Evolutionary conservation across 768 basidiomycete genomes (phyloP).

Genomic region (Auricularia auricula-judae): DNA sequence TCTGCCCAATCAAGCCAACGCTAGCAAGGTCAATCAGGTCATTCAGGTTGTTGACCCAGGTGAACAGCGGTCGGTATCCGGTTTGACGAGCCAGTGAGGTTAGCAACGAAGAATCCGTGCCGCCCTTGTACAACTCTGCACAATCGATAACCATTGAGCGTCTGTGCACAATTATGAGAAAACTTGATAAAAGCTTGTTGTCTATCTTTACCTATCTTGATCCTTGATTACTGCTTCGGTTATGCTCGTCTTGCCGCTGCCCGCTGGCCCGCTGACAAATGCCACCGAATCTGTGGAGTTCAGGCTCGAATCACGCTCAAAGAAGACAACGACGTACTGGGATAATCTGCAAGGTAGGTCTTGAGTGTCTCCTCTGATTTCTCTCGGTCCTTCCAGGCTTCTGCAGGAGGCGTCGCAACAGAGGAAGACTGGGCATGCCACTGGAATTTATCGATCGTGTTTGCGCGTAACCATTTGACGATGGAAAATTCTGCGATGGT

Average conservation of each 20-base stretch:
- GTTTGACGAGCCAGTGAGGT: conserved; percentile 65
- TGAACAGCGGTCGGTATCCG: conserved; percentile 85
- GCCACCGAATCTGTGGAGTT: conserved; percentile 48
- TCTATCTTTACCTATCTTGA: conserved; percentile 34
- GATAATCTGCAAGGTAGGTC: conserved; percentile 67
- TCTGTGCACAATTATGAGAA: conserved; percentile 24
- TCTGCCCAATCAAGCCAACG: conserved; percentile 91
- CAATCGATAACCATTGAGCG: conserved; percentile 78
- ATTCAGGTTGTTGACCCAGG: conserved; percentile 69
- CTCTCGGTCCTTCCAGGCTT: conserved; percentile 74
- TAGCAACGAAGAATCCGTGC: conserved; percentile 59
- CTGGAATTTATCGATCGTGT: conserved; percentile 41
- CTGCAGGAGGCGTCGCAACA: conserved; percentile 19
- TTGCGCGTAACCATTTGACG: conserved; percentile 63
- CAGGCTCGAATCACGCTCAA: conserved; percentile 1
- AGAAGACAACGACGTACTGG: conserved; percentile 34
- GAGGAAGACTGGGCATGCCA: conserved; percentile 13
- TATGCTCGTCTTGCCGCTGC: conserved; percentile 66
- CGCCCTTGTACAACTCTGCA: conserved; percentile 53
- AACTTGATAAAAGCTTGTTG: background rate
- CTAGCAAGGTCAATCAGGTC: conserved; percentile 85
- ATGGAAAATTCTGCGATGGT: conserved; percentile 46
- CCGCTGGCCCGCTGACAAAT: conserved; percentile 75
- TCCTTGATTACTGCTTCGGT: conserved; percentile 42
- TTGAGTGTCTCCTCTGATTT: conserved; percentile 61